phyloP scores from a whole-genome alignment of 768 basidiomycete genomes.

The Boletus coccyginus region DNA sequence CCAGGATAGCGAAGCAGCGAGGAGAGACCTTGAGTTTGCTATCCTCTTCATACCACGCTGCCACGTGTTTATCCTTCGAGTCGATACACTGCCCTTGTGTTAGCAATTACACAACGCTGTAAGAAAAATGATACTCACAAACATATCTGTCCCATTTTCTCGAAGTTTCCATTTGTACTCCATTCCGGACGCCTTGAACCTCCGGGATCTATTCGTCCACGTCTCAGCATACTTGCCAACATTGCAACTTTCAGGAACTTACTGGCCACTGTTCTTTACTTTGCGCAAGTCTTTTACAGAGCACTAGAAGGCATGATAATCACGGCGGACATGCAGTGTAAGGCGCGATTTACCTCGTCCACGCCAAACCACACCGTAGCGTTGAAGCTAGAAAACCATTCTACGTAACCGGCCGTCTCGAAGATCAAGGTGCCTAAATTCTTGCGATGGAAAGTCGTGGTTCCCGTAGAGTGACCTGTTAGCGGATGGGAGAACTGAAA shows the following conservation, averaged over 20 bases:
- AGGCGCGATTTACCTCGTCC: slow-evolving; percentile 35
- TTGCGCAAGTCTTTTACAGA: slow-evolving; percentile 48
- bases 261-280: slow-evolving; percentile 53
- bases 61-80: slow-evolving; percentile 45
- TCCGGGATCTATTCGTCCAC: slow-evolving; percentile 41
- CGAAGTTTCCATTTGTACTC: slow-evolving; percentile 59
- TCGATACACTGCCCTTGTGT: slow-evolving; percentile 43
- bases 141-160: slow-evolving; percentile 42
- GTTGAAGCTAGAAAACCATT: slow-evolving; percentile 47
- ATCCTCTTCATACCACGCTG: slow-evolving; percentile 43
- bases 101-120: neutral
- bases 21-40: slow-evolving; percentile 40
- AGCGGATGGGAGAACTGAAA: slow-evolving; percentile 43
- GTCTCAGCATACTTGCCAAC: neutral
- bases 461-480: slow-evolving; percentile 40
- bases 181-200: slow-evolving; percentile 47
- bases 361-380: slow-evolving; percentile 49
- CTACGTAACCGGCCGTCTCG: slow-evolving; percentile 53
- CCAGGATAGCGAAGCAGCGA: slow-evolving; percentile 40
- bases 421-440: slow-evolving; percentile 43
- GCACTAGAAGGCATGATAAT: slow-evolving; percentile 26
- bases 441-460: slow-evolving; percentile 48
- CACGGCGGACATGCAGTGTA: neutral
- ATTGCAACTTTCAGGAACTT: slow-evolving; percentile 9
- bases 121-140: slow-evolving; percentile 34